A percentile compares a stretch with the other conserved stretches of the same genome.
Conservation (phyloP, 768 basidiomycete species). For the Thelephora aurantiotincta region DNA sequence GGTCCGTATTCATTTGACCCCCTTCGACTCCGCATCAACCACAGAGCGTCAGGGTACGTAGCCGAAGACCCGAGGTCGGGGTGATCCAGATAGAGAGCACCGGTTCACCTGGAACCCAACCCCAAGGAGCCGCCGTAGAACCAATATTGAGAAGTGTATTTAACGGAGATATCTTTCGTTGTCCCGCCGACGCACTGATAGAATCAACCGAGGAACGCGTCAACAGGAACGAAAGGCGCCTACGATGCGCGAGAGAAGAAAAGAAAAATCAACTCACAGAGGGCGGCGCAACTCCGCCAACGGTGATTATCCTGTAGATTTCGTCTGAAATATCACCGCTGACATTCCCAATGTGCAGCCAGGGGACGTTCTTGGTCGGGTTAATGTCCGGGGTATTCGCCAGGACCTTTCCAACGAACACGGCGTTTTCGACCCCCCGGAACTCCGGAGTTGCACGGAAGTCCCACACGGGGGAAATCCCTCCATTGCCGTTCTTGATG, state of each 20-base stretch:
- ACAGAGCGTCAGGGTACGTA: too few relatives aligned
- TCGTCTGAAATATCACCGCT: constrained; percentile 33
- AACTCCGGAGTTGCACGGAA: constrained; percentile 28
- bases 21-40: too few relatives aligned
- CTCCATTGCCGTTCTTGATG: constrained; percentile 30
- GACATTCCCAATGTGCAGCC: constrained; percentile 34
- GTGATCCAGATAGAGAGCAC: too few relatives aligned
- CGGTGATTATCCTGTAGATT: constrained; percentile 39
- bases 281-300: constrained; percentile 39
- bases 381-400: constrained; percentile 26
- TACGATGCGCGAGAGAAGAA: too few relatives aligned
- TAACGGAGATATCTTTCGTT: constrained; percentile 27
- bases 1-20: too few relatives aligned
- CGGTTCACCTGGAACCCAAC: too few relatives aligned
- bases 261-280: constrained; percentile 19
- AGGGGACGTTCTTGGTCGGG: constrained; percentile 31
- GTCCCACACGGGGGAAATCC: constrained; percentile 40
- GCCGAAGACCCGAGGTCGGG: too few relatives aligned
- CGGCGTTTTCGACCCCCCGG: constrained; percentile 28
- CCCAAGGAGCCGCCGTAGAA: constrained; percentile 6
- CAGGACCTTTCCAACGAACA: constrained; percentile 29
- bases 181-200: constrained; percentile 19
- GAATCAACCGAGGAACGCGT: neutral
- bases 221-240: neutral
- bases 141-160: constrained; percentile 39